Evolutionary conservation across 2,329 filamentous ascomycete genomes (phyloP), one percentile per base, ranked within the genome.

Genomic region (Ilyonectria destructans): DNA sequence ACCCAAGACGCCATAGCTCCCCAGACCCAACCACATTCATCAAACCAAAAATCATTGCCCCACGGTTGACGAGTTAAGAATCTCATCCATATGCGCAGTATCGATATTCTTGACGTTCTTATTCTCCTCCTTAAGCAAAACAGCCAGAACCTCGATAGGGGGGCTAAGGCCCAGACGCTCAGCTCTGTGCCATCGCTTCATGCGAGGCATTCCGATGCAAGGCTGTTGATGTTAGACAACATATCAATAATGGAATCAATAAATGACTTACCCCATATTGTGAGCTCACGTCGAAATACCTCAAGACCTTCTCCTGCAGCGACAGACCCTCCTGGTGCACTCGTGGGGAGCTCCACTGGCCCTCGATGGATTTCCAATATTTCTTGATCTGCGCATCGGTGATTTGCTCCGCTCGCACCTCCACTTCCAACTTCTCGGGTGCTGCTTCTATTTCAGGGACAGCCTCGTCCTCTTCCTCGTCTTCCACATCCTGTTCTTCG

Each of bases 261-360:
- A 7, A 15, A 15, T n/a, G n/a, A 90, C 93, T 85, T 89, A 97
- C 95, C 64, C 96, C 96, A 80, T 93, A 99, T 77, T 97, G 93
- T 68, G 89, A 93, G 77, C 92, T 96, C 72, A 97, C 92, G 80
- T 99, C 96, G 82, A 96, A 99, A 79, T 97, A 93, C 70, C 96
- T 87, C 76, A 98, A 82, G 29, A 98, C 90, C 85, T 96, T 97
- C 86, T 98, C 95, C 63, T 92, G 87, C 52, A 93, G 73, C 12
- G 85, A 87, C 73, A 98, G 78, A 2, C 86, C 91, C 75, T 91
- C 82, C 82, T 97, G 94, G 77, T 98, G 96, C 40, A 97, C 90
- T 74, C 92, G 85, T 48, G 89, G 88, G 19, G 93, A 89, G 67
- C 86, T 87, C 73, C 94, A 87, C 75, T 90, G 86, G 46, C 84